These are phyloP conservation scores for Malassezia yamatoensis DNA, from an alignment of 1,284 basidiomycete species.

Conservation along the genomic window DNA sequence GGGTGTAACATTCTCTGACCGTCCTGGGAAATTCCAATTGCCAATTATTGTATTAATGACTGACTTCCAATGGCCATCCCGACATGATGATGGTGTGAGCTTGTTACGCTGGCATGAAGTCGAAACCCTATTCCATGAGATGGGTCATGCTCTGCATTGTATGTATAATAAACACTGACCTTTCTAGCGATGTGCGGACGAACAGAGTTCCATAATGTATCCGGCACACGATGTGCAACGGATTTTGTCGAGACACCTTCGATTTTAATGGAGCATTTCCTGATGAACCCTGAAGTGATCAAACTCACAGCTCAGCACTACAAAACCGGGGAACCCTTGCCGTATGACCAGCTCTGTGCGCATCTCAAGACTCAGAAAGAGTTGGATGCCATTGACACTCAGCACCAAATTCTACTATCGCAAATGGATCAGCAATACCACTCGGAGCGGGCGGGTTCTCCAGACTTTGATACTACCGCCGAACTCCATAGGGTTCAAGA, in stretches of 20 bases:
- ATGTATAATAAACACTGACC: background rate
- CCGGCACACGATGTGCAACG: slow-evolving; percentile 94
- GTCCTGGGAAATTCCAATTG: slow-evolving; percentile 58
- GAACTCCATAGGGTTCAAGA: slow-evolving; percentile 48
- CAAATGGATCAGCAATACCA: slow-evolving; percentile 83
- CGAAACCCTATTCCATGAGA: slow-evolving; percentile 90
- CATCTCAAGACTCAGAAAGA: slow-evolving; percentile 23
- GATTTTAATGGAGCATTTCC: slow-evolving; percentile 94
- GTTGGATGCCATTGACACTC: slow-evolving; percentile 60
- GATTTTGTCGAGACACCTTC: slow-evolving; percentile 97
- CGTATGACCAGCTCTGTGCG: slow-evolving; percentile 55
- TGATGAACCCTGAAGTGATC: slow-evolving; percentile 71
- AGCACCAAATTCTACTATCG: slow-evolving; percentile 82
- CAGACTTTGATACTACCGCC: slow-evolving; percentile 58
- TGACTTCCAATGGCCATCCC: slow-evolving; percentile 65
- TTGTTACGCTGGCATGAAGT: slow-evolving; percentile 86
- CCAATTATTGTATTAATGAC: slow-evolving; percentile 85
- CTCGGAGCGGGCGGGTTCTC: slow-evolving; percentile 53
- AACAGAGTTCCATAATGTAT: slow-evolving; percentile 94
- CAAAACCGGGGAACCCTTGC: slow-evolving; percentile 60
- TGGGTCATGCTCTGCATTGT: slow-evolving; percentile 96
- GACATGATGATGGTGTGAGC: slow-evolving; percentile 57
- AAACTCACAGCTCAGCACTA: slow-evolving; percentile 62
- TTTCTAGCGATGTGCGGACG: slow-evolving; percentile 73
- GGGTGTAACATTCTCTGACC: slow-evolving; percentile 51